Base-by-base conservation (phyloP, 2,329 filamentous ascomycete species). In the Arthrinium phaeospermum region DNA sequence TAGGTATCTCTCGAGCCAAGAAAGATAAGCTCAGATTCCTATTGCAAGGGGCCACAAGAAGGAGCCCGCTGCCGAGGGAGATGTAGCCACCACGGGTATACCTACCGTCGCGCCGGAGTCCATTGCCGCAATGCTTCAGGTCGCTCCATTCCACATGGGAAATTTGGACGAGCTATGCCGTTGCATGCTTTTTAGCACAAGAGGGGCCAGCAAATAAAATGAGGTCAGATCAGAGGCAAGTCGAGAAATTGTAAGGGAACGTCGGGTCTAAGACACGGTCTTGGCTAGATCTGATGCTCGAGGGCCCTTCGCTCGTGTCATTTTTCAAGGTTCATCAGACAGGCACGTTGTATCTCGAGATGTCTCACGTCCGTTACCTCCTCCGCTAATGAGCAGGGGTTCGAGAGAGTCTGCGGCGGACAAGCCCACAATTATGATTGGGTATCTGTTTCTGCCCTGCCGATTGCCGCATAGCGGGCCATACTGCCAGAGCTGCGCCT, bases 381-480 rank as follows among this genome's bases (percentile, higher is more conserved):
- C 57, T 64, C 57, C 57, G 57, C 57, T 64, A 64, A 64, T 64
- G 34, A 64, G 57, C 57, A 64, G 57, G 57, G 57, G 57, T 37
- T 37, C 30, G 4, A 22, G 57, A 64, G 57, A 64, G 34, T 64
- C 57, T 64, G 57, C 30, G 57, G 57, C 57, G 57, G 34, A 41
- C 57, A 41, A 41, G 19, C 30, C 57, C 57, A 64, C 34, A 64
- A 41, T 64, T 24, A 64, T 64, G 19, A 41, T 41, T 64, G 57
- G 57, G 34, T 37, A 64, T 37, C 57, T 41, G 34, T 64, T 64
- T 64, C 41, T 34, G 41, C 57, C 19, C 57, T 64, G 57, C 34
- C 57, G 57, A 41, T 14, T 41, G 19, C 57, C 57, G 57, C 30
- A 61, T n/a, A 37, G 30, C 34, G 19, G 5, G 57, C 34, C 34